Percentiles rank a stretch among this genome's conserved stretches.
These are phyloP conservation scores for Saturnispora sanitii DNA, from an alignment of 805 yeast species.

Conservation along the genomic window DNA sequence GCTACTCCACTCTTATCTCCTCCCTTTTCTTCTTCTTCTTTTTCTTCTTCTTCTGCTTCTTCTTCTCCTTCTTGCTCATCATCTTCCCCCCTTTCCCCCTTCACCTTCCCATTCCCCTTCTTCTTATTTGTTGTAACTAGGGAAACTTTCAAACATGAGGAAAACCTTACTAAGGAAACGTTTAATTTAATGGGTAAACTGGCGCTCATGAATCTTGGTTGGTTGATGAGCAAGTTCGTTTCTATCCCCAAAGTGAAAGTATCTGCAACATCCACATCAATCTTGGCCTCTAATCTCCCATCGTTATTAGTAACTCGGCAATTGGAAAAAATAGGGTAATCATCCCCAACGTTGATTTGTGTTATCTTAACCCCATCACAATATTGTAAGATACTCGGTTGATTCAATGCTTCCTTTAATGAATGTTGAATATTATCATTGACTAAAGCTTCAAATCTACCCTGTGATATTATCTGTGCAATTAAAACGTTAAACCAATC, in stretches of 20 bases:
- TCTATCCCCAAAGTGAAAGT: constrained; percentile 79
- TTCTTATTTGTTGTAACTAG: constrained; percentile 35
- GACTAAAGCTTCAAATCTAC: constrained; percentile 78
- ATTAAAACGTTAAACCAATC: constrained; percentile 96
- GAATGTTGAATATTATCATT: constrained; percentile 80
- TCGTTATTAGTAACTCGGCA: constrained; percentile 59
- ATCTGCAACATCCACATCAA: constrained; percentile 84
- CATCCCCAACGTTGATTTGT: constrained; percentile 89
- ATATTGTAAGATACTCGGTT: constrained; percentile 62
- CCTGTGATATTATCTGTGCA: constrained; percentile 82
- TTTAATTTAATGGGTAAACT: constrained; percentile 75
- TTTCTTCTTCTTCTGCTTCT: no score
- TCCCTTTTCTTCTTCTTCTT: constrained; percentile 17
- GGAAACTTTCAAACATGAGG: constrained; percentile 81
- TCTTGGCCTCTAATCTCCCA: constrained; percentile 67
- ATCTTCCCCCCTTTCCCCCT: constrained; percentile 13
- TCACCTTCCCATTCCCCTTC: no score
- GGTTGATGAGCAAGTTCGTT: constrained; percentile 67
- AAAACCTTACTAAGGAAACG: constrained; percentile 83
- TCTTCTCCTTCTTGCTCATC: constrained; percentile 9
- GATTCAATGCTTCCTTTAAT: constrained; percentile 55
- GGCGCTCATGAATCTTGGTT: constrained; percentile 78
- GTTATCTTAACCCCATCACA: constrained; percentile 69
- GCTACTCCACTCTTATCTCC: constrained; percentile 10
- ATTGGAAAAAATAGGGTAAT: constrained; percentile 89